Conservation (phyloP, 768 basidiomycete genomes). For the Suillus tomentosus region DNA sequence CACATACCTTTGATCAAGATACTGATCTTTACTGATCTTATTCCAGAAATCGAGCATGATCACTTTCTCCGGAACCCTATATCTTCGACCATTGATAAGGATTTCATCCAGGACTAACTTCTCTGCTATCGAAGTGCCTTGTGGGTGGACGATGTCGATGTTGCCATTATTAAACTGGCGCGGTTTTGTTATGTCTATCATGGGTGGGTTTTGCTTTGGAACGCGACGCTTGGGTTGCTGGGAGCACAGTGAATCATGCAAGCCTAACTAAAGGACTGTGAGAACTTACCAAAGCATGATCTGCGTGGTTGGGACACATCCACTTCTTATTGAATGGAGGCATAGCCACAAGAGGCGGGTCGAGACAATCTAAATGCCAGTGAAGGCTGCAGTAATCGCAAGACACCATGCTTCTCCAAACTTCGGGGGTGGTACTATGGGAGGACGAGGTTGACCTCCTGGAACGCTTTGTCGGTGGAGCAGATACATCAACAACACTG, state of each 20-base stretch:
- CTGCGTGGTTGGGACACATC: conserved; percentile 99
- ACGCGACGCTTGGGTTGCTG: conserved; percentile 82
- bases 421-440: conserved; percentile 46
- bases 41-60: conserved; percentile 97
- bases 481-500: conserved; percentile 48
- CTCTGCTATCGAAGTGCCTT: conserved; percentile 45
- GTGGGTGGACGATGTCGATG: conserved; percentile 80
- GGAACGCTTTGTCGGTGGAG: conserved; percentile 55
- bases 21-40: conserved; percentile 57
- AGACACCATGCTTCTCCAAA: conserved; percentile 78
- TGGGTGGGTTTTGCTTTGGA: conserved; percentile 64
- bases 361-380: conserved; percentile 97
- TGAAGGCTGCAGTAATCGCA: conserved; percentile 95
- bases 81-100: conserved; percentile 84
- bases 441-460: conserved; percentile 47
- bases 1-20: conserved; percentile 45
- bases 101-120: conserved; percentile 78
- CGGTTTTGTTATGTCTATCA: conserved; percentile 75
- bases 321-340: conserved; percentile 90
- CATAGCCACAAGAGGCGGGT: conserved; percentile 85
- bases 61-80: conserved; percentile 89
- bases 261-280: neutral
- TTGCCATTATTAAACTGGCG: conserved; percentile 88
- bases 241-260: neutral
- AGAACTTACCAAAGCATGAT: conserved; percentile 72